Base-by-base conservation (phyloP, 2,329 filamentous ascomycete species). In the Lasiodiplodia citricola region DNA sequence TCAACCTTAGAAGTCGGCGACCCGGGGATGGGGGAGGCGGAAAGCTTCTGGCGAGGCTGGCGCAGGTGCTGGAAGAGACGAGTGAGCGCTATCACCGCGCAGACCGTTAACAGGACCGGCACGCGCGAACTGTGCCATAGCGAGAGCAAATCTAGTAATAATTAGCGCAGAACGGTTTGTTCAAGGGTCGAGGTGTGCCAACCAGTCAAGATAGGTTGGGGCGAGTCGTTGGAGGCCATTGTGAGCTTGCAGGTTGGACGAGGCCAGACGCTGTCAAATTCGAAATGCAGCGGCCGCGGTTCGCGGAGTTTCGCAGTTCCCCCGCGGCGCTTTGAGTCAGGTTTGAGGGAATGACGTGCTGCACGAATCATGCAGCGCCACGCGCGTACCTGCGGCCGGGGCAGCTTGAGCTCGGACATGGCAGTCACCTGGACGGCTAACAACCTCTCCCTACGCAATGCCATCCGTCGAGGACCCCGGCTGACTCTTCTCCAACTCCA, bases 81-180 rank as follows among this genome's bases (percentile, higher is more conserved):
- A 70, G 77, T 70, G 70, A 79, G 41, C 11, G 74, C 71, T 28
- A 75, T 71, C 41, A 79, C 64, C 10, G 74, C 73, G n/a, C 76
- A 70, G 35, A 73, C 75, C 44, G 75, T 76, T 31, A 79, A 71
- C 21, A 80, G 70, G 62, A 80, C 69, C 11, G 76, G 72, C 47
- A 78, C 70, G 57, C 79, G 75, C 68, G 79, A 74, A 2, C 74
- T 69, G 71, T 80, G 79, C 79, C 79, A 80, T 68, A 80, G 73
- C 28, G 73, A 69, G 28, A 80, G 72, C 58, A 80, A 65, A 70
- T 80, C 79, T 80, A 38, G 10, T 10, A 25, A 57, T 35, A 31
- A 37, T 68, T 54, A 68, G 65, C 41, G 14, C 16, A 14, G 18
- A n/a, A 31, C 31, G 1, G 10, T 5, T 6, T 16, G 1, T 13